These are phyloP conservation scores for Exsudoporus frostii DNA, from an alignment of 768 basidiomycete species.

Conservation along the genomic window DNA sequence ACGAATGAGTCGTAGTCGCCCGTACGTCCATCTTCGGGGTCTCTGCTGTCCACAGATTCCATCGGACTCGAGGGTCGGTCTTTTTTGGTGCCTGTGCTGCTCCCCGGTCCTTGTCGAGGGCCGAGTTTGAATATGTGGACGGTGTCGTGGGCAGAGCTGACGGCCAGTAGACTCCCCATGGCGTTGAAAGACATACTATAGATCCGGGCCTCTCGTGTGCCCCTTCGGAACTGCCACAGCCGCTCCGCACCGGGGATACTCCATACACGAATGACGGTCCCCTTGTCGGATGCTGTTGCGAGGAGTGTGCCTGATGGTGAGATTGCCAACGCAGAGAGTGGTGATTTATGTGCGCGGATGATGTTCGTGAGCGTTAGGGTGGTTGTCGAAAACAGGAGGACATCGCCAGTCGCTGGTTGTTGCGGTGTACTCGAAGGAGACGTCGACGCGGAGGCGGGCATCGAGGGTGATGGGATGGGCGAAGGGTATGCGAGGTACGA, in stretches of 20 bases:
- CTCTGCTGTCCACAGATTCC: constrained; percentile 62
- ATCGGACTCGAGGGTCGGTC: constrained; percentile 52
- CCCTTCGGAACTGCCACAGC: constrained; percentile 91
- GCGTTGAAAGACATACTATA: constrained; percentile 85
- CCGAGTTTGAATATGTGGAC: constrained; percentile 95
- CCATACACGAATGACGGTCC: constrained; percentile 97
- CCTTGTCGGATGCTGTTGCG: constrained; percentile 91
- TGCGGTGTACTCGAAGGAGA: constrained; percentile 39
- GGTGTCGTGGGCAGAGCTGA: constrained; percentile 89
- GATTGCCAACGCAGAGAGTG: constrained; percentile 83
- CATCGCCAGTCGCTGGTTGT: constrained; percentile 67
- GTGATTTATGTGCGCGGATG: constrained; percentile 94
- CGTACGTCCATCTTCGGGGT: constrained; percentile 50
- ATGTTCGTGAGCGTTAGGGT: constrained; percentile 91
- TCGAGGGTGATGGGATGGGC: constrained; percentile 80
- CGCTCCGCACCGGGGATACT: constrained; percentile 88
- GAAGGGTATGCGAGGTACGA: constrained; percentile 97
- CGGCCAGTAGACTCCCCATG: constrained; percentile 79
- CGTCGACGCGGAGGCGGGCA: constrained; percentile 43
- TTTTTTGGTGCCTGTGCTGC: constrained; percentile 16
- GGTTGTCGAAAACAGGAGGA: constrained; percentile 92
- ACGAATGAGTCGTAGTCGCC: constrained; percentile 86
- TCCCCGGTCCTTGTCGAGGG: constrained; percentile 27
- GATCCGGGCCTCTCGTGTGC: constrained; percentile 82
- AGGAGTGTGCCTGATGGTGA: constrained; percentile 86